Conservation (phyloP, 495 filamentous ascomycete species). For the Penicillium canescens region DNA sequence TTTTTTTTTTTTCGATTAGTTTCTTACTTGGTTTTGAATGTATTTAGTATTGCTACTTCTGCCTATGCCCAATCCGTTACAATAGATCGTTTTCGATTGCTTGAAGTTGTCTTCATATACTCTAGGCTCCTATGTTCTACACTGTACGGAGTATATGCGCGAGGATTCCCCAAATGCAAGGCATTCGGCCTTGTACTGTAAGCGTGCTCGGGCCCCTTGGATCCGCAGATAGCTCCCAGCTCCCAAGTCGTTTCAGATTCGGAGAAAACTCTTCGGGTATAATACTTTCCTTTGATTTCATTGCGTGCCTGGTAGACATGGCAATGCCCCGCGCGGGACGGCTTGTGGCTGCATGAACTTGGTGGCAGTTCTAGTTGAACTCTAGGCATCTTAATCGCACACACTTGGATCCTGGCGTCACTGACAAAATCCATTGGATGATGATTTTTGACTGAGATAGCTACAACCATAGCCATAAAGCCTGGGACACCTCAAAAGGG, state of each 20-base stretch:
- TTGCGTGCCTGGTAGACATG: no score
- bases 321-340: not conserved
- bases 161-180: not conserved
- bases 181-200: not conserved
- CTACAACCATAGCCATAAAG: no score
- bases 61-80: constrained; percentile 4
- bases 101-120: not conserved
- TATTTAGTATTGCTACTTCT: not conserved
- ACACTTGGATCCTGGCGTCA: no score
- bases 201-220: not conserved
- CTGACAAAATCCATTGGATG: no score
- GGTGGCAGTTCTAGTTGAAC: not conserved
- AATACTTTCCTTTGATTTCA: no score
- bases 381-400: no score
- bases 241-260: not conserved
- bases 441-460: no score
- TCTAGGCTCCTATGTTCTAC: not conserved
- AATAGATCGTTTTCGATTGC: constrained; percentile 8
- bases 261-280: no score
- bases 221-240: not conserved
- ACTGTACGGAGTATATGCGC: no score
- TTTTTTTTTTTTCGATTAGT: not conserved
- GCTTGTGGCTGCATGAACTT: constrained; percentile 12
- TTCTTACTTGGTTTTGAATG: not conserved
- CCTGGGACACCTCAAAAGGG: no score